These are phyloP conservation scores for Calamus simplicifolius DNA, from an alignment of 176 grass and related monocot genomes.

Conservation along the genomic window DNA sequence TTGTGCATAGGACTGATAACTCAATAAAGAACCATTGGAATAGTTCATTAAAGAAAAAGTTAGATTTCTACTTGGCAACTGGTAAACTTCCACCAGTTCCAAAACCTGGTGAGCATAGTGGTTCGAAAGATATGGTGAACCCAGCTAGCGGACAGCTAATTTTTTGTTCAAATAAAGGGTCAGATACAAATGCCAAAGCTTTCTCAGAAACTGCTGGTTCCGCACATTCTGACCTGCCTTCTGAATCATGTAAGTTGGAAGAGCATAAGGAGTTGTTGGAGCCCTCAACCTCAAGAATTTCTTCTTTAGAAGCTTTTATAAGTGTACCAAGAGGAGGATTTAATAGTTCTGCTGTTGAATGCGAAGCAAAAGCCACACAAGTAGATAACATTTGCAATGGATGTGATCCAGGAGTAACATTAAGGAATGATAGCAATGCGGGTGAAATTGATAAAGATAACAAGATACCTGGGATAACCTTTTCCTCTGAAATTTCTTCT, in stretches of 20 bases:
- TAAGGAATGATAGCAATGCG: background rate
- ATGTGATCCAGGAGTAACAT: constrained; percentile 16
- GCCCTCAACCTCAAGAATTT: constrained; percentile 21
- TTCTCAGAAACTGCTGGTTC: constrained; percentile 24
- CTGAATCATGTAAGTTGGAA: constrained; percentile 29
- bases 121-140: constrained; percentile 36
- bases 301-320: constrained; percentile 20
- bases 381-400: constrained; percentile 7
- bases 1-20: constrained; percentile 83
- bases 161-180: constrained; percentile 33
- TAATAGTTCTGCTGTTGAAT: constrained; percentile 39
- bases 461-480: constrained; percentile 12
- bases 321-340: constrained; percentile 17
- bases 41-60: constrained; percentile 92
- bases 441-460: constrained; percentile 23
- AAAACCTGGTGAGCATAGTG: constrained; percentile 26
- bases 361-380: constrained; percentile 5
- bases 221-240: constrained; percentile 21
- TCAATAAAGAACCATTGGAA: constrained; percentile 99
- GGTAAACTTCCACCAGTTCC: constrained; percentile 31
- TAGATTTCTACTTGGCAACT: constrained; percentile 39
- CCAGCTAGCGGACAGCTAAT: constrained; percentile 2
- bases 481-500: constrained; percentile 21
- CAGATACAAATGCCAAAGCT: constrained; percentile 20
- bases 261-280: constrained; percentile 17